Conservation (phyloP, 2,329 filamentous ascomycete genomes). For the Aspergillus neoniger region DNA sequence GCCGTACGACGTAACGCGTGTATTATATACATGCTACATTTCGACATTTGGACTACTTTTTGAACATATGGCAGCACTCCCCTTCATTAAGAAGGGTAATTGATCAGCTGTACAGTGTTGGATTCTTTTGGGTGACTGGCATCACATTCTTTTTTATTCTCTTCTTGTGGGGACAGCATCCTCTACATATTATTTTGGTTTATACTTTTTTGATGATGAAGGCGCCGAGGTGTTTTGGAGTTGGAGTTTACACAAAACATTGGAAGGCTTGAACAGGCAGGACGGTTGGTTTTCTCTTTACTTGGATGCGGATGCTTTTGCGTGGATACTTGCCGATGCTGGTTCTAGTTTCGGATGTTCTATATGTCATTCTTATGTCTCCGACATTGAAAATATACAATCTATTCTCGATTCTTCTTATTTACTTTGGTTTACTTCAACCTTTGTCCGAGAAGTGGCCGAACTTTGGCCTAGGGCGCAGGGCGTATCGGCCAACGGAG, state of each 20-base stretch:
- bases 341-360: background rate
- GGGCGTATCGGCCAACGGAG: background rate
- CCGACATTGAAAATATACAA: background rate
- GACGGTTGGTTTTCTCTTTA: background rate
- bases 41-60: constrained; percentile 6
- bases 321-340: background rate
- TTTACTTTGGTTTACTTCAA: background rate
- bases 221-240: constrained; percentile 4
- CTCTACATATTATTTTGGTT: background rate
- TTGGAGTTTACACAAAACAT: constrained; percentile 10
- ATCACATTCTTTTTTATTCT: background rate
- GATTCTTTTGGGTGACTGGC: constrained; percentile 8
- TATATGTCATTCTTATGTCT: background rate
- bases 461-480: constrained; percentile 1
- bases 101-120: constrained; percentile 12
- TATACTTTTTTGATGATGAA: background rate
- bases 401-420: background rate
- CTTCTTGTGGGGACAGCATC: background rate
- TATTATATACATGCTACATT: constrained; percentile 33
- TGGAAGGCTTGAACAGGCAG: background rate
- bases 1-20: constrained; percentile 37
- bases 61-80: background rate
- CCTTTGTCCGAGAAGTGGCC: background rate
- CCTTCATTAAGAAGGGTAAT: background rate
- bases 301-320: background rate